Conservation (phyloP, 2,329 filamentous ascomycete genomes). For the Chrysoporthe cubensis region DNA sequence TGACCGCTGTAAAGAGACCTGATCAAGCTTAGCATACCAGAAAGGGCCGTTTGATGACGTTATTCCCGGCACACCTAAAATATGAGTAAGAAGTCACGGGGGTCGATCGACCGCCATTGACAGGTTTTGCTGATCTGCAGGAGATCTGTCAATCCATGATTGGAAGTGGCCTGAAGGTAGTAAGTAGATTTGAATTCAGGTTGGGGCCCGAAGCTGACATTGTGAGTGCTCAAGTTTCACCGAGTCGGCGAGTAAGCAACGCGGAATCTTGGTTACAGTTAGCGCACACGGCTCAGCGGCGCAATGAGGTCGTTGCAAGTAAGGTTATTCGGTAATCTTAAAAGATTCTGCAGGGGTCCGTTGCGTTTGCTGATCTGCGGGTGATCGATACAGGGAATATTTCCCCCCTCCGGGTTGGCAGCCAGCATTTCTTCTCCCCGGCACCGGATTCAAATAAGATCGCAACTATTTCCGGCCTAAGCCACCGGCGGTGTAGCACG, state of each 20-base stretch:
- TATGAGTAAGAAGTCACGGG: neutral
- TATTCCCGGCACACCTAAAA: slow-evolving; percentile 4
- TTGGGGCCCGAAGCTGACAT: slow-evolving; percentile 2
- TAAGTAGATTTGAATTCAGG: neutral
- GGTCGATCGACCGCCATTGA: neutral
- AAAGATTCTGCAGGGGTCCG: neutral
- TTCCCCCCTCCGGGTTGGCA: neutral
- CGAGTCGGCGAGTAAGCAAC: slow-evolving; percentile 6
- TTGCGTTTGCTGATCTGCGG: neutral
- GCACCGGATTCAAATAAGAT: neutral
- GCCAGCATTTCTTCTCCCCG: neutral
- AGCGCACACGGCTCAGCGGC: neutral
- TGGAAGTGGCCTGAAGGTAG: neutral
- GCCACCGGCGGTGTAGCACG: no score
- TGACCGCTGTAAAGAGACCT: neutral
- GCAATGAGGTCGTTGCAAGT: neutral
- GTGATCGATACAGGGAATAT: neutral
- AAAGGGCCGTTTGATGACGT: neutral
- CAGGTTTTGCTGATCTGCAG: neutral
- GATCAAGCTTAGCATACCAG: neutral
- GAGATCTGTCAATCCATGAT: neutral
- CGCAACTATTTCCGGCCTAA: neutral
- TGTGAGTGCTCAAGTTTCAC: neutral
- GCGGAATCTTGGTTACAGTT: neutral
- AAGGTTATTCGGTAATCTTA: neutral